Base-by-base conservation (phyloP, 805 yeast genomes). In the Metschnikowia dekortorum region DNA sequence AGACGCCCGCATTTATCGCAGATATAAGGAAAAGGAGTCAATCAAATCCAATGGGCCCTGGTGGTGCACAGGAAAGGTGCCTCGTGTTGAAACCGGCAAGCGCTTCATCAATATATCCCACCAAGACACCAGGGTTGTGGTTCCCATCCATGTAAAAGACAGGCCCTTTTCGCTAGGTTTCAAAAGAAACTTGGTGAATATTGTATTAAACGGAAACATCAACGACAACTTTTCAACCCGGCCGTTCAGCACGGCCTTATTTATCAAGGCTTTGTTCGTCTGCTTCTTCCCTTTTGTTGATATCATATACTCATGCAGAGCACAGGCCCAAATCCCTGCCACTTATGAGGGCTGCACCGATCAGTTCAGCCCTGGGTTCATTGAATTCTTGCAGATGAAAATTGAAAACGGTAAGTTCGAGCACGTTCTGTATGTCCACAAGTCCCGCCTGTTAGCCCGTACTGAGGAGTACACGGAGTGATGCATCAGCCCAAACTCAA, bases 61-160 rank as follows among this genome's bases (percentile, higher is more conserved):
- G 63, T 39, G 49, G 53, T 52, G 55, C 16, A 13, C 37, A n/a
- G 52, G 53, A 30, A 38, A 34, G 22, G 41, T 39, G 32, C 68
- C 68, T 33, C 62, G 66, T 44, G 56, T 52, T n/a, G 68, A 71
- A 35, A 59, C 59, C 8, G 75, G 71, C 1, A 50, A 57, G 13
- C 62, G 83, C 38, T 81, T 70, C 54, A 68, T 83, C 42, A 78
- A 73, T 49, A 62, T 82, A 1, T 62, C 61, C 48, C 55, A 58
- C 16, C 65, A 61, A 2, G 62, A 63, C 14, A 37, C 65, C 2
- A 56, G 84, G 47, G 55, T 68, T 2, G 71, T 79, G 5, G 69
- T 79, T 6, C 58, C 61, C 16, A 61, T 68, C 37, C 52, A 60
- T 29, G 60, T 68, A 1, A 47, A 45, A 1, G 73, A 74, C 9